Evolutionary conservation across 2,329 filamentous ascomycete species (phyloP).

Genomic region (Metarhizium anisopliae): DNA sequence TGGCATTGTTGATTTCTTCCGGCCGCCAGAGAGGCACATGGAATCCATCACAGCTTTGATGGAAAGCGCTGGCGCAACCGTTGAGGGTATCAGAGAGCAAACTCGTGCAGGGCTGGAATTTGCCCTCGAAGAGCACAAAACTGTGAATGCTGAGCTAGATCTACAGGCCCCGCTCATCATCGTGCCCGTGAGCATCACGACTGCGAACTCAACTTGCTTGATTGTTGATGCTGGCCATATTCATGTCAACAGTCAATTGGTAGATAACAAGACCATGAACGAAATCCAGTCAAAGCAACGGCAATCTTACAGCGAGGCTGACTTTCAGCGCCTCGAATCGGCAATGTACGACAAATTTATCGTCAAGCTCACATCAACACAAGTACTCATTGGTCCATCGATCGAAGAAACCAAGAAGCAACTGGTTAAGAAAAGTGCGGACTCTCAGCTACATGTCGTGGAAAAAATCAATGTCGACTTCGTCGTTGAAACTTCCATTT

Average conservation of each 20-base stretch:
- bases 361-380: conserved; percentile 86
- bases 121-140: conserved; percentile 94
- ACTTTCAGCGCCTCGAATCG: conserved; percentile 78
- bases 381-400: conserved; percentile 89
- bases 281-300: conserved; percentile 88
- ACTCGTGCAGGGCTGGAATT: conserved; percentile 94
- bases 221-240: conserved; percentile 96
- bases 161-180: conserved; percentile 95
- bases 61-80: conserved; percentile 90
- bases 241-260: conserved; percentile 86
- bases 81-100: conserved; percentile 90
- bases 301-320: conserved; percentile 77
- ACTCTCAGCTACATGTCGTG: conserved; percentile 75
- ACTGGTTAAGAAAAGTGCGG: conserved; percentile 57
- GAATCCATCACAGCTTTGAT: conserved; percentile 94
- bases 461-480: conserved; percentile 98
- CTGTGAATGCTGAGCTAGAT: conserved; percentile 91
- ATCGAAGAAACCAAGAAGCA: conserved; percentile 84
- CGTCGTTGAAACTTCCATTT: conserved; percentile 87
- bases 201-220: conserved; percentile 71
- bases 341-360: conserved; percentile 98
- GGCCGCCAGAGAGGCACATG: conserved; percentile 94
- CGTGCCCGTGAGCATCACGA: conserved; percentile 84
- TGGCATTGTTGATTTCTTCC: conserved; percentile 89
- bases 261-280: conserved; percentile 81